Evolutionary conservation across 352 stramenopile genomes (phyloP).

Genomic region (Thraustotheca clavata): DNA sequence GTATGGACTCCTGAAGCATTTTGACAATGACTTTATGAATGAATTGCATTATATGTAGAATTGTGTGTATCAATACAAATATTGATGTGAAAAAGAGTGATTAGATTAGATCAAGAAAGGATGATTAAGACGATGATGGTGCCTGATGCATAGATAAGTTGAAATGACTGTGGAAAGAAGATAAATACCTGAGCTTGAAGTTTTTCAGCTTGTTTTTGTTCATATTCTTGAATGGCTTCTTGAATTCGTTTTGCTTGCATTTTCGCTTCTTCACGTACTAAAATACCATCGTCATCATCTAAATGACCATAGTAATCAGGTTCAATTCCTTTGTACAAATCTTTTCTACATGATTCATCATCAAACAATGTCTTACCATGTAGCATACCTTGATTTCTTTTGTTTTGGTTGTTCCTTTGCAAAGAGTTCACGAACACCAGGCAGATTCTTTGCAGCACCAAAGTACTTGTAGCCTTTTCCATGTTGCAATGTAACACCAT

Average conservation of each 20-base stretch:
- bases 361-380: not conserved
- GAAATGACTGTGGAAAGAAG: not conserved
- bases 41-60: too few relatives aligned
- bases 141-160: not conserved
- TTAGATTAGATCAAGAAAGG: not conserved
- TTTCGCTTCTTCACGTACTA: slow-evolving; percentile 38
- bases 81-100: not conserved
- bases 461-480: slow-evolving; percentile 94
- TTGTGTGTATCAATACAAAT: not conserved
- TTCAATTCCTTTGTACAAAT: slow-evolving; percentile 90
- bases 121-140: not conserved
- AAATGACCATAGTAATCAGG: slow-evolving; percentile 75
- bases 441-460: slow-evolving; percentile 93
- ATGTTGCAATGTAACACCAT: slow-evolving; percentile 58
- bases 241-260: slow-evolving; percentile 40
- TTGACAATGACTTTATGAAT: too few relatives aligned
- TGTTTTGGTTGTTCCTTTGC: slow-evolving; percentile 53
- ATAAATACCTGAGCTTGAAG: slow-evolving; percentile 8
- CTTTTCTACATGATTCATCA: slow-evolving; percentile 27
- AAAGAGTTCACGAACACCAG: slow-evolving; percentile 94
- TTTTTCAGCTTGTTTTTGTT: slow-evolving; percentile 25
- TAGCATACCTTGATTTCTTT: slow-evolving; percentile 41
- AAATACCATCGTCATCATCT: slow-evolving; percentile 52
- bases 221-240: slow-evolving; percentile 46
- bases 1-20: too few relatives aligned